These are phyloP conservation scores for Heliosperma pusillum DNA, from an alignment of 148 eudicot species.

Conservation along the genomic window DNA sequence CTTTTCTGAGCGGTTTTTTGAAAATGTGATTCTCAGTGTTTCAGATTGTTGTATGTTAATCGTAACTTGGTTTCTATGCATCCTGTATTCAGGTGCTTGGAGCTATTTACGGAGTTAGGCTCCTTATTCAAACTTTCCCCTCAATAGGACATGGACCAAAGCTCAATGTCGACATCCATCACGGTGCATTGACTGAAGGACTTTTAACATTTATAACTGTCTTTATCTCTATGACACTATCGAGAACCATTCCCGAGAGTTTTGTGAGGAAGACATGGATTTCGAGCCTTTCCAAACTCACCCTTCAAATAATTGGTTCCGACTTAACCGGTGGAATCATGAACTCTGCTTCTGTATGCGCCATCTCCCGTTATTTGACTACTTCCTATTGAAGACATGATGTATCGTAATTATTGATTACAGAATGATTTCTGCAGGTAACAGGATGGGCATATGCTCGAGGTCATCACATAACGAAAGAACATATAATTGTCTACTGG, in stretches of 20 bases:
- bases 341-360: conserved; percentile 90
- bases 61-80: no score
- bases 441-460: conserved; percentile 94
- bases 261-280: conserved; percentile 89
- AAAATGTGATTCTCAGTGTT: no score
- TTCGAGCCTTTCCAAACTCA: conserved; percentile 67
- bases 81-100: conserved; percentile 63
- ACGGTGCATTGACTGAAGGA: conserved; percentile 86
- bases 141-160: conserved; percentile 62
- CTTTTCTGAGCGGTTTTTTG: no score
- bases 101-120: conserved; percentile 62
- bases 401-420: neutral
- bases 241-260: conserved; percentile 63
- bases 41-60: no score
- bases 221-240: conserved; percentile 42
- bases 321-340: conserved; percentile 91
- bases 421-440: conserved; percentile 38
- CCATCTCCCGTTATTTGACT: neutral
- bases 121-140: conserved; percentile 51
- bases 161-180: conserved; percentile 62
- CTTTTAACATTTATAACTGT: conserved; percentile 57
- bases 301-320: conserved; percentile 75
- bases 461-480: conserved; percentile 73
- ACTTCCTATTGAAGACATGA: neutral
- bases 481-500: conserved; percentile 92